phyloP scores from a whole-genome alignment of 371 early-diverging fungal genomes.

The Blastocladiella emersonii region DNA sequence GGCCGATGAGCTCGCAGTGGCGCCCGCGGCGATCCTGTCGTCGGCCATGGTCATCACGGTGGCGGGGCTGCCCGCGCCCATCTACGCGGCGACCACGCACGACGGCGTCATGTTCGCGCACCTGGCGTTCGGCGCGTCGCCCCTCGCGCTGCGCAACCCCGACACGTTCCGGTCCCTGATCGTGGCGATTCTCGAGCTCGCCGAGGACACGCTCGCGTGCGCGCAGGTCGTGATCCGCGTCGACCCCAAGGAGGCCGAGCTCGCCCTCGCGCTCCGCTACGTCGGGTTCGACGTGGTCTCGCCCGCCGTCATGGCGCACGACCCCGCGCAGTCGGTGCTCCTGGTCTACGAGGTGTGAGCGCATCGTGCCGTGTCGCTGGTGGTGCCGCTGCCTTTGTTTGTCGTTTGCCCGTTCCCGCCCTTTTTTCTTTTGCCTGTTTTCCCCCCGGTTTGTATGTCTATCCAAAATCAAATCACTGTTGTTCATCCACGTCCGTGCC shows the following conservation, averaged over 20 bases:
- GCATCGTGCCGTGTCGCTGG: no score
- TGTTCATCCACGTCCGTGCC: no score
- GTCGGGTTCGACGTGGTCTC: background rate
- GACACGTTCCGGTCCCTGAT: slow-evolving; percentile 17
- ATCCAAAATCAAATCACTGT: no score
- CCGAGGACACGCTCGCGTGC: slow-evolving; percentile 20
- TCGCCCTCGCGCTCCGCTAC: background rate
- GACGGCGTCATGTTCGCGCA: slow-evolving; percentile 8
- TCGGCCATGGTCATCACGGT: background rate
- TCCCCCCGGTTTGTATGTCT: no score
- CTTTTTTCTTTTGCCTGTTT: no score
- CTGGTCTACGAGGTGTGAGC: background rate
- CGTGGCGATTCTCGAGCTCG: slow-evolving; percentile 25
- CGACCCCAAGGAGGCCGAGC: slow-evolving; percentile 8
- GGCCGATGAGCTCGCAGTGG: background rate
- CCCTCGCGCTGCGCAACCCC: slow-evolving; percentile 12
- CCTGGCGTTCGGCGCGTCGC: slow-evolving; percentile 10
- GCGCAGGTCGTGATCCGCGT: slow-evolving; percentile 18
- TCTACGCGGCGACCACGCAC: background rate
- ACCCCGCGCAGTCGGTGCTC: background rate
- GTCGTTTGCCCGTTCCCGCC: no score
- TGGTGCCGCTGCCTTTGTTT: no score
- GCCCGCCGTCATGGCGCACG: background rate
- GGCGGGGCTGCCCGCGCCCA: no score
- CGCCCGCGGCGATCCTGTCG: background rate